Evolutionary conservation across 441 rosid genomes (phyloP).

Genomic region (Syzygium syzygioides): DNA sequence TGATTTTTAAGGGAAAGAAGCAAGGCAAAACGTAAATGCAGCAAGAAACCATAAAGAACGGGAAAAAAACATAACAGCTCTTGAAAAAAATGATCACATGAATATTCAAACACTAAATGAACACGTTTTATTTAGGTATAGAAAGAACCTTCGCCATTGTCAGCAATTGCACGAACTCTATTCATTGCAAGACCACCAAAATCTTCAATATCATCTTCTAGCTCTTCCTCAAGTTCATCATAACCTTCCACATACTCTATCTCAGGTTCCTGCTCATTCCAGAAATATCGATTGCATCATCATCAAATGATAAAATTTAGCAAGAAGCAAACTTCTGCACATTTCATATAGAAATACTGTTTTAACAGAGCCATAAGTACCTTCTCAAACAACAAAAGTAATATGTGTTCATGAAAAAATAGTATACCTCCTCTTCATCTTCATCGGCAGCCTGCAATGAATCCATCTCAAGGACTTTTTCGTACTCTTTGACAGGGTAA

Average conservation of each 20-base stretch:
- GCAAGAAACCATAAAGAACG: not conserved
- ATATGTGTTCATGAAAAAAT: not conserved
- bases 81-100: not conserved
- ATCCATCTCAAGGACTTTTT: conserved; percentile 43
- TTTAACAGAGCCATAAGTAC: not conserved
- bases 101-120: not conserved
- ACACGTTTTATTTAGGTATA: not conserved
- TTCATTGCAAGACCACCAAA: not conserved
- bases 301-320: not conserved
- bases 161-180: not conserved
- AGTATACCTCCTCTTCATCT: conserved; percentile 37
- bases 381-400: no score
- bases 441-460: conserved; percentile 15
- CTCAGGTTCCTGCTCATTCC: not conserved
- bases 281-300: not conserved
- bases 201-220: not conserved
- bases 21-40: not conserved
- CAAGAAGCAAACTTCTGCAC: not conserved
- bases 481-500: conserved; percentile 32
- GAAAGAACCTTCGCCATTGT: not conserved
- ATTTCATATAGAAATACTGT: not conserved
- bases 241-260: conserved; percentile 2
- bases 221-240: not conserved
- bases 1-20: not conserved
- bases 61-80: not conserved